A percentile compares a stretch with the other conserved stretches of the same genome.
Evolutionary conservation across 1,139 yeast genomes (phyloP).

Genomic region (Yamadazyma dendronema): DNA sequence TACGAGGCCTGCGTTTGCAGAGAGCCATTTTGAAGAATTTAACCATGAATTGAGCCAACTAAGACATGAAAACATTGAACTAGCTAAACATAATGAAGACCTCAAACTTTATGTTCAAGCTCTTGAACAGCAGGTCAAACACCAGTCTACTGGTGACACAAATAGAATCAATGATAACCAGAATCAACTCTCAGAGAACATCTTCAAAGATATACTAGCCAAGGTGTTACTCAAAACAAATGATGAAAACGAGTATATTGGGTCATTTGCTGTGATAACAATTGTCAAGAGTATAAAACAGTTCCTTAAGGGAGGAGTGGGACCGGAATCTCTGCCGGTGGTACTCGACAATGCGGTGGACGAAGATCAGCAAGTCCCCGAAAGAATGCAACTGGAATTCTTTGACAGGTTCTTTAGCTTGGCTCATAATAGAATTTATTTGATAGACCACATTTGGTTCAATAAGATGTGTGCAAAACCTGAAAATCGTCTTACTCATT

Average conservation of each 20-base stretch:
- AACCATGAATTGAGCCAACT: background rate
- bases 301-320: slow-evolving; percentile 8
- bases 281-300: slow-evolving; percentile 15
- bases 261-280: slow-evolving; percentile 16
- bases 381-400: slow-evolving; percentile 10
- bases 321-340: slow-evolving; percentile 6
- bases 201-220: slow-evolving; percentile 13
- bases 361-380: slow-evolving; percentile 4
- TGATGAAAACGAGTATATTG: slow-evolving; percentile 15
- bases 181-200: slow-evolving; percentile 2
- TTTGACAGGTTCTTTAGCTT: slow-evolving; percentile 14
- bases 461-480: slow-evolving; percentile 3
- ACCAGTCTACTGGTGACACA: background rate
- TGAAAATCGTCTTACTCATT: slow-evolving; percentile 3
- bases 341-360: slow-evolving; percentile 7
- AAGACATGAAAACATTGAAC: background rate
- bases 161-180: background rate
- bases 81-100: background rate
- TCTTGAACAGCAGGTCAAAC: background rate
- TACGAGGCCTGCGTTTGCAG: background rate
- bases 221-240: slow-evolving; percentile 11
- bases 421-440: slow-evolving; percentile 15
- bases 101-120: background rate
- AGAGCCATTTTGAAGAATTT: background rate
- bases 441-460: slow-evolving; percentile 15